A percentile compares a stretch with the other conserved stretches of the same genome.
phyloP scores from a whole-genome alignment of 2,329 filamentous ascomycete species.

The Xylariaceae sp. region DNA sequence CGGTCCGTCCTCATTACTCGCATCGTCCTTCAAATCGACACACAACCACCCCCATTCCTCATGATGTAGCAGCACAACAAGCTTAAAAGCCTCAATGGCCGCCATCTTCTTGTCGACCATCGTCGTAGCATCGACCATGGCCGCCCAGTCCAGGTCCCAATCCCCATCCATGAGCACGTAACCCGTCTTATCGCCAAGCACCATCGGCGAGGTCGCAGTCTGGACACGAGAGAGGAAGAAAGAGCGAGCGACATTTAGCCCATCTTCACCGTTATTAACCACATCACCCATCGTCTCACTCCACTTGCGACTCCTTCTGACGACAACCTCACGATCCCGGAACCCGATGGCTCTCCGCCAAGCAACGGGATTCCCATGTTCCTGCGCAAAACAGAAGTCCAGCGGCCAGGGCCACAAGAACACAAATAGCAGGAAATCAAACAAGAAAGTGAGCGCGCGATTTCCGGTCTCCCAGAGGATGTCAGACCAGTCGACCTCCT shows the following conservation, averaged over 20 bases:
- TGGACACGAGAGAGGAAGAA: conserved; percentile 62
- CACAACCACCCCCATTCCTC: conserved; percentile 69
- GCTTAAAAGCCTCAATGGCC: conserved; percentile 65
- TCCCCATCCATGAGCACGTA: conserved; percentile 81
- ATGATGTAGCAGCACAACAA: conserved; percentile 66
- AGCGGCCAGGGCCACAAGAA: conserved; percentile 73
- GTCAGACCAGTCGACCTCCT: conserved; percentile 53
- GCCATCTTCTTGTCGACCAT: conserved; percentile 64
- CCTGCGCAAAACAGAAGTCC: conserved; percentile 64
- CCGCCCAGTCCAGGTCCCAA: conserved; percentile 84
- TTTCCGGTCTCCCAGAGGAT: conserved; percentile 55
- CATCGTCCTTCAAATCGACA: conserved; percentile 52
- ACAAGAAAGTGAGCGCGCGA: conserved; percentile 63
- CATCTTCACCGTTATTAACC: conserved; percentile 16
- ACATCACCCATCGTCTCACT: conserved; percentile 50
- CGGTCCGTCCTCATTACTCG: conserved; percentile 50
- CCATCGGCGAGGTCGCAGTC: conserved; percentile 65
- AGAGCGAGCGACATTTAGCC: conserved; percentile 46
- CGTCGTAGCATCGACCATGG: conserved; percentile 71
- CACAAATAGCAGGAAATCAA: conserved; percentile 69
- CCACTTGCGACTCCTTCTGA: conserved; percentile 75
- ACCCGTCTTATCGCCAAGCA: conserved; percentile 75
- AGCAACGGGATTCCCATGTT: conserved; percentile 58
- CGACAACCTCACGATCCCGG: conserved; percentile 74
- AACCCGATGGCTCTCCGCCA: conserved; percentile 80